Evolutionary conservation across 495 filamentous ascomycete species (phyloP).

Genomic region (Aspergillus ostianus): DNA sequence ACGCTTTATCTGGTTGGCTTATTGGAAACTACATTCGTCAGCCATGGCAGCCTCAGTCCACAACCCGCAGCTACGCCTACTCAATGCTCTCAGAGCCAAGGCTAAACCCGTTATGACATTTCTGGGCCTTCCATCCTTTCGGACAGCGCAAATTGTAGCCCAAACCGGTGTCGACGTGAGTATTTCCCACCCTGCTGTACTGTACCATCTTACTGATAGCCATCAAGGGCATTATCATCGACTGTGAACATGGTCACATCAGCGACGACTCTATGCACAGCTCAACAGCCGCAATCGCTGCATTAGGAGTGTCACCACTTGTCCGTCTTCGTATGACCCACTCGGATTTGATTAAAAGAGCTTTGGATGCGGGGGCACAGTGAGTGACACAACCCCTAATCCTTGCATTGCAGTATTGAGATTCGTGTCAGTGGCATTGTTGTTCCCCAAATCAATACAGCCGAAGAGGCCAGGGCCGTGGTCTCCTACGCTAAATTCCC

Average conservation of each 20-base stretch:
- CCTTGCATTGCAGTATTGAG: background rate
- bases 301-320: slow-evolving; percentile 63
- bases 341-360: slow-evolving; percentile 24
- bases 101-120: slow-evolving; percentile 34
- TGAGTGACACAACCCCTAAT: slow-evolving; percentile 33
- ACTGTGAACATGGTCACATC: slow-evolving; percentile 30
- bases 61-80: slow-evolving; percentile 26
- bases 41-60: slow-evolving; percentile 17
- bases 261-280: slow-evolving; percentile 80
- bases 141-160: slow-evolving; percentile 29
- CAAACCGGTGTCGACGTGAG: slow-evolving; percentile 32
- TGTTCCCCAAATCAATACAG: slow-evolving; percentile 64
- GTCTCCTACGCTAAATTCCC: slow-evolving; percentile 51
- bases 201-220: background rate
- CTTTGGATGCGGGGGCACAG: slow-evolving; percentile 65
- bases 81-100: slow-evolving; percentile 27
- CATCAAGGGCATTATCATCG: slow-evolving; percentile 29
- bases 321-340: slow-evolving; percentile 65
- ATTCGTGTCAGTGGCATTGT: slow-evolving; percentile 43
- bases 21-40: too few relatives aligned
- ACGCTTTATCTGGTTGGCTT: too few relatives aligned
- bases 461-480: slow-evolving; percentile 62
- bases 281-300: slow-evolving; percentile 69
- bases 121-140: slow-evolving; percentile 31
- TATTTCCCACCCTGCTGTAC: background rate